These are phyloP conservation scores for Phaffia australis DNA, from an alignment of 768 basidiomycete genomes.

Conservation along the genomic window DNA sequence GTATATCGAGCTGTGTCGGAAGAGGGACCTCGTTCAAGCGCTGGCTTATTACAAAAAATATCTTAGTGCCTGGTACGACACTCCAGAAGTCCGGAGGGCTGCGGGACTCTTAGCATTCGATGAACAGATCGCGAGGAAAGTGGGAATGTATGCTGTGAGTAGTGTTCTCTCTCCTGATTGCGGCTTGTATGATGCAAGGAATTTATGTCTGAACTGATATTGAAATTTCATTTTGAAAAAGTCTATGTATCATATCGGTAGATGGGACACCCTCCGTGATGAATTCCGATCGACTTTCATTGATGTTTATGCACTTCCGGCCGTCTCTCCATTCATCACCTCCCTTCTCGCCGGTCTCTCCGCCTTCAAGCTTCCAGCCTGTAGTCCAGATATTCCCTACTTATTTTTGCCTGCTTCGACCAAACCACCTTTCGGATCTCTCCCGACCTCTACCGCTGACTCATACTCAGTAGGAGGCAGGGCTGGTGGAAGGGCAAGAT, in stretches of 20 bases:
- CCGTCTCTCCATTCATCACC: constrained; percentile 74
- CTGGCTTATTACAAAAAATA: constrained; percentile 75
- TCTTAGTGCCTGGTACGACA: constrained; percentile 62
- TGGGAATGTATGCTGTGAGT: constrained; percentile 66
- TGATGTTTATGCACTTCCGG: constrained; percentile 72
- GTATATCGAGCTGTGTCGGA: constrained; percentile 80
- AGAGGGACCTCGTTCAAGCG: constrained; percentile 56
- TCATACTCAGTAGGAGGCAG: no score
- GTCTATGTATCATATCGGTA: constrained; percentile 68
- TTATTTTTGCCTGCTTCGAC: constrained; percentile 11
- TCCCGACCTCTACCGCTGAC: not conserved
- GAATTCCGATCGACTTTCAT: constrained; percentile 81
- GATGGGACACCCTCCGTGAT: constrained; percentile 64
- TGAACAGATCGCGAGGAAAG: constrained; percentile 47
- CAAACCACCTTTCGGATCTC: constrained; percentile 13
- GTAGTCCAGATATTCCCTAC: constrained; percentile 42
- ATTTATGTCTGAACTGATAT: not conserved
- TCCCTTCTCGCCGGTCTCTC: constrained; percentile 84
- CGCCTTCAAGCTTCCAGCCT: constrained; percentile 77
- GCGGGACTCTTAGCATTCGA: constrained; percentile 63
- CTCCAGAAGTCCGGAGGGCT: constrained; percentile 63
- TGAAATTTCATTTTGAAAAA: constrained; percentile 35
- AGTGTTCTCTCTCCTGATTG: not conserved
- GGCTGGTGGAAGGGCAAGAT: no score
- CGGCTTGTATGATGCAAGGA: not conserved